phyloP scores from a whole-genome alignment of 1,284 basidiomycete species.

The Rhodotorula sp. region DNA sequence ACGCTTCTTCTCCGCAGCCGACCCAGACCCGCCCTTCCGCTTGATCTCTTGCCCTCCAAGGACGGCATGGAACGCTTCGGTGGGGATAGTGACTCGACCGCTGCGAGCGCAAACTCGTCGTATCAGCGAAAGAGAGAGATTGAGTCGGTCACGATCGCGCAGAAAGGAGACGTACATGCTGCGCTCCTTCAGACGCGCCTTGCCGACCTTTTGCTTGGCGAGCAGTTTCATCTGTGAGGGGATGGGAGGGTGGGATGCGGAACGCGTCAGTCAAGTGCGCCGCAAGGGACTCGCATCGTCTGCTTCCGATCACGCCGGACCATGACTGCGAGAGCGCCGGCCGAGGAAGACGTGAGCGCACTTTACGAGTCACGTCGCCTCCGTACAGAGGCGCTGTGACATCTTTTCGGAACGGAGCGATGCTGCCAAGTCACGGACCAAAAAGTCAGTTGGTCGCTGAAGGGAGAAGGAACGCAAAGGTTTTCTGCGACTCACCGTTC shows the following conservation, averaged over 20 bases:
- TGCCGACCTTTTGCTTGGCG: slow-evolving; percentile 88
- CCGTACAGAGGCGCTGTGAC: slow-evolving; percentile 54
- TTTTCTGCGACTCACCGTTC: slow-evolving; percentile 57
- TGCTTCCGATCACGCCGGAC: background rate
- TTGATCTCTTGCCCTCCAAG: slow-evolving; percentile 35
- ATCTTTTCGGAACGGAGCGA: slow-evolving; percentile 85
- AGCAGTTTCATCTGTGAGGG: slow-evolving; percentile 68
- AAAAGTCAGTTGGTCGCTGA: no score
- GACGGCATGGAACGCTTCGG: slow-evolving; percentile 35
- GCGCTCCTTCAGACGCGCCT: slow-evolving; percentile 69
- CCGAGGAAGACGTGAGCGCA: background rate
- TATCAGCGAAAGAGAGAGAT: background rate
- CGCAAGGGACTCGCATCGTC: background rate
- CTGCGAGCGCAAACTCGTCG: background rate
- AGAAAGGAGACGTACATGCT: slow-evolving; percentile 22
- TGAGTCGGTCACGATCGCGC: background rate
- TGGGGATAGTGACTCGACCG: slow-evolving; percentile 35
- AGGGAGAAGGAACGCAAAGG: slow-evolving; percentile 1
- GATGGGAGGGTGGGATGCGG: background rate
- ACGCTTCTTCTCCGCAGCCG: slow-evolving; percentile 12
- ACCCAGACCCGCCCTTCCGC: slow-evolving; percentile 18
- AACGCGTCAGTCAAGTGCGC: no score
- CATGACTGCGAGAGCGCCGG: no score
- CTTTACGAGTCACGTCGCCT: slow-evolving; percentile 35
- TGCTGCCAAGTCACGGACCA: slow-evolving; percentile 43